Conservation (phyloP, 2,329 filamentous ascomycete species). For the Aureobasidium sp. region DNA sequence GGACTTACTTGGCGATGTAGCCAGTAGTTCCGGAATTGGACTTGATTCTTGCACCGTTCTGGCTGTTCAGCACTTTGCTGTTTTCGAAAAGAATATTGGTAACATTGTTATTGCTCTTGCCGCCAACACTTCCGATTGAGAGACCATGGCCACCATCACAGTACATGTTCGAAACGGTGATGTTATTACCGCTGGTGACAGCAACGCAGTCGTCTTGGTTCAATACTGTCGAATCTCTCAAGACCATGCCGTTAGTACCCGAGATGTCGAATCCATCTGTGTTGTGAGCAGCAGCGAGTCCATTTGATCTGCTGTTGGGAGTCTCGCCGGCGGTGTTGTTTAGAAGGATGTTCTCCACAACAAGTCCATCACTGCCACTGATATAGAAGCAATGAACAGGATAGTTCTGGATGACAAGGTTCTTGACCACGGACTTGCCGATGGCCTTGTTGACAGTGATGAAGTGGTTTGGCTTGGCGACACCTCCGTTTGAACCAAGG, state of each 20-base stretch:
- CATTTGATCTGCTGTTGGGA: slow-evolving; percentile 27
- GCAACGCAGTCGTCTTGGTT: slow-evolving; percentile 30
- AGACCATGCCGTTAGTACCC: slow-evolving; percentile 23
- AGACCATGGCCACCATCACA: slow-evolving; percentile 19
- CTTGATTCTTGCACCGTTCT: slow-evolving; percentile 35
- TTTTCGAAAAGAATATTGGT: slow-evolving; percentile 28
- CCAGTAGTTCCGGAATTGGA: slow-evolving; percentile 33
- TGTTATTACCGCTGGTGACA: slow-evolving; percentile 23
- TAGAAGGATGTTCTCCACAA: slow-evolving; percentile 31
- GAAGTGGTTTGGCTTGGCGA: slow-evolving; percentile 33
- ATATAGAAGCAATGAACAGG: slow-evolving; percentile 35
- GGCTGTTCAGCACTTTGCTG: slow-evolving; percentile 22
- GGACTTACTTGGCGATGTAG: slow-evolving; percentile 22
- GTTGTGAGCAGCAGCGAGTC: slow-evolving; percentile 31
- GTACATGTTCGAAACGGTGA: slow-evolving; percentile 21
- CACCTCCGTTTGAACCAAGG: slow-evolving; percentile 40
- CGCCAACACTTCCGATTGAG: slow-evolving; percentile 22
- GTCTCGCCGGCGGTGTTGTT: slow-evolving; percentile 34
- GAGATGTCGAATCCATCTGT: slow-evolving; percentile 31
- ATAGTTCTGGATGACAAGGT: slow-evolving; percentile 35
- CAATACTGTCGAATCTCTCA: slow-evolving; percentile 24
- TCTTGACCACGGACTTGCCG: slow-evolving; percentile 30
- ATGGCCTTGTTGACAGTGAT: slow-evolving; percentile 31
- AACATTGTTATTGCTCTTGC: slow-evolving; percentile 26
- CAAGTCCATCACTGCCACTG: slow-evolving; percentile 26